Percentiles rank a stretch among this genome's conserved stretches.
Evolutionary conservation across 345 rosid genomes (phyloP).

Genomic region (Camelina neglecta): DNA sequence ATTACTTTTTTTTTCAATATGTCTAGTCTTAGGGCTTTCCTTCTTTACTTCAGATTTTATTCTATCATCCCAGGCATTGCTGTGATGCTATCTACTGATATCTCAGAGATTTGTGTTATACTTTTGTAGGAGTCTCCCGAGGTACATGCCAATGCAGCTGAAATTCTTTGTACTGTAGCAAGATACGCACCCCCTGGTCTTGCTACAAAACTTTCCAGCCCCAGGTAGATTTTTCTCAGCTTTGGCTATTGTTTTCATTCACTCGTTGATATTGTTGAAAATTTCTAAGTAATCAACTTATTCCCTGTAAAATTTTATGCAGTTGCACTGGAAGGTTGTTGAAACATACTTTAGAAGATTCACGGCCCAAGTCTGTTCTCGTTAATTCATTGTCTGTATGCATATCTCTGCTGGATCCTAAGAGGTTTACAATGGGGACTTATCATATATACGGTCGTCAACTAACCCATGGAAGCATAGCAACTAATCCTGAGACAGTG

Average conservation of each 20-base stretch:
- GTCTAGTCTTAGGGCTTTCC: constrained; percentile 16
- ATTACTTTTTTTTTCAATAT: constrained; percentile 21
- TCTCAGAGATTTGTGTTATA: constrained; percentile 12
- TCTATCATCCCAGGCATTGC: background rate
- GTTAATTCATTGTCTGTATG: constrained; percentile 86
- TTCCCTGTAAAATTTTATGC: constrained; percentile 38
- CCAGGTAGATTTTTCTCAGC: constrained; percentile 54
- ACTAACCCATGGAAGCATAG: constrained; percentile 60
- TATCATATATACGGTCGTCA: constrained; percentile 72
- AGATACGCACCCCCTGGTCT: constrained; percentile 86
- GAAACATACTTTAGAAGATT: constrained; percentile 80
- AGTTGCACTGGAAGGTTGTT: constrained; percentile 87
- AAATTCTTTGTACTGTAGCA: constrained; percentile 83
- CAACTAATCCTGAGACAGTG: constrained; percentile 72
- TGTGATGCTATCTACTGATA: constrained; percentile 4
- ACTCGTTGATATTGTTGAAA: background rate
- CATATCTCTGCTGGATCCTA: constrained; percentile 91
- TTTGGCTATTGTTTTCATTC: constrained; percentile 29
- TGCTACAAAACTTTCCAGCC: constrained; percentile 77
- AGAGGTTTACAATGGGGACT: constrained; percentile 67
- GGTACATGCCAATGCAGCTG: constrained; percentile 96
- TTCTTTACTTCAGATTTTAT: constrained; percentile 2
- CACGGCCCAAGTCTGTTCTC: constrained; percentile 86
- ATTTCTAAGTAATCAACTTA: constrained; percentile 12
- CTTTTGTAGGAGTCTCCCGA: constrained; percentile 76